phyloP scores from a whole-genome alignment of 2,329 filamentous ascomycete genomes.

The Aspergillus terreus region DNA sequence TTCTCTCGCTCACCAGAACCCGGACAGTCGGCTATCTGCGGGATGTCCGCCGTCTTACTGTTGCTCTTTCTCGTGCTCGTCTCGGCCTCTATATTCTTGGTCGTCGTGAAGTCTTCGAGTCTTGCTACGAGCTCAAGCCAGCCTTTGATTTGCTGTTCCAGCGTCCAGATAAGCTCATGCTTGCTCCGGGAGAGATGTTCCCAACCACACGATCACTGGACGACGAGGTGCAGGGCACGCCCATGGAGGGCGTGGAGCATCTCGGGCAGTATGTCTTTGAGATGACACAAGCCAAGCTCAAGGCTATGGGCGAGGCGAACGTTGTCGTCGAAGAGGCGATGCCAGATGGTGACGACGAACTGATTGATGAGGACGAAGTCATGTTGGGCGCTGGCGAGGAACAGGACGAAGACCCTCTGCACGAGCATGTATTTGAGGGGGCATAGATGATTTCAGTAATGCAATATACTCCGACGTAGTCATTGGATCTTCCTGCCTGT shows the following conservation, averaged over 20 bases:
- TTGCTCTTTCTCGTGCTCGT: constrained; percentile 87
- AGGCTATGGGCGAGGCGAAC: constrained; percentile 50
- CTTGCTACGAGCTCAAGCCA: constrained; percentile 79
- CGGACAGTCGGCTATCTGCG: constrained; percentile 86
- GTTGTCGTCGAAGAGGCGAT: constrained; percentile 34
- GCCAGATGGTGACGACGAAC: constrained; percentile 25
- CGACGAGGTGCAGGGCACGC: constrained; percentile 51
- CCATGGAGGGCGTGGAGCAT: constrained; percentile 91
- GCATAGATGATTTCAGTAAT: background rate
- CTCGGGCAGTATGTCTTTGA: constrained; percentile 93
- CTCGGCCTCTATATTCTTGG: constrained; percentile 91
- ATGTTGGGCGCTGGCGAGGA: constrained; percentile 32
- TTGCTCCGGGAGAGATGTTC: constrained; percentile 85
- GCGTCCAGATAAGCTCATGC: constrained; percentile 73
- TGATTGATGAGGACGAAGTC: constrained; percentile 33
- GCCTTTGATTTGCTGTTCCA: constrained; percentile 76
- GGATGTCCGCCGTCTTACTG: constrained; percentile 88
- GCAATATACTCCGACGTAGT: too few species aligned
- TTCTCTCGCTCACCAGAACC: constrained; percentile 87
- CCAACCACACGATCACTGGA: constrained; percentile 58
- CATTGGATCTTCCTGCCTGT: too few species aligned
- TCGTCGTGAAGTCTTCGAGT: constrained; percentile 80
- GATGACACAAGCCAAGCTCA: constrained; percentile 76
- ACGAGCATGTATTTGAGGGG: constrained; percentile 22
- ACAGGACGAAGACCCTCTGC: constrained; percentile 31